Base-by-base conservation (phyloP, 108 stramenopile genomes). In the Craspedostauros australis region DNA sequence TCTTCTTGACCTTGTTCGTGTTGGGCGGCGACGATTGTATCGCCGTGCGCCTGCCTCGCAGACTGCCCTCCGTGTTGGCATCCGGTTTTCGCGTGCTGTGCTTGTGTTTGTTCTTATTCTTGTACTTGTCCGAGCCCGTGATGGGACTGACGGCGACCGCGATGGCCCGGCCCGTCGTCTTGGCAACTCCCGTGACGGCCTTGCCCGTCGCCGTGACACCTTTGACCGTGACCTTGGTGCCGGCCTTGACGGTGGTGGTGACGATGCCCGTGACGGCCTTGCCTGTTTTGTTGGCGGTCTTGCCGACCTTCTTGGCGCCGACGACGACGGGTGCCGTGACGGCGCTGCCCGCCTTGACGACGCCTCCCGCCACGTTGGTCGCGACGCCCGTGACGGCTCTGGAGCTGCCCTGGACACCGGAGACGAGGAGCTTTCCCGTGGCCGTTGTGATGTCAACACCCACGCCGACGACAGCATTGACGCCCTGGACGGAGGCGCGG, bases 391-490 rank as follows among this genome's bases (percentile, higher is more conserved):
- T 49, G 1, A 55, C 25, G 9, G 28, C 40, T 26, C 39, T 14
- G 1, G 39, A 30, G 34, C 39, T 41, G 18, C 12, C 20, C 25
- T 26, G 40, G 39, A 41, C 54, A 2, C 43, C 43, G 4, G 3
- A 27, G 1, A 46, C 56, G 2, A 46, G 28, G 23, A 46, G 12
- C 42, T 33, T 44, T 29, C 42, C 56, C 19, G 44, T 46, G 37
- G 34, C 23, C 9, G 34, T 26, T 6, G 56, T 57, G 3, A 57
- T 31, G 19, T 57, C 56, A 15, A 33, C 44, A 23, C 56, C 56
- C 12, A 46, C 56, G 9, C 56, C 56, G 5, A 57, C 56, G 5
- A 57, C 56, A 2, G 56, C 26, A n/a, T 57, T 57, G 43, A 46
- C 30, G 2, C 56, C 56, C 19, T 45, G 18, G 29, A 57, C 56